Base-by-base conservation (phyloP, 495 filamentous ascomycete species). In the Apodospora peruviana region DNA sequence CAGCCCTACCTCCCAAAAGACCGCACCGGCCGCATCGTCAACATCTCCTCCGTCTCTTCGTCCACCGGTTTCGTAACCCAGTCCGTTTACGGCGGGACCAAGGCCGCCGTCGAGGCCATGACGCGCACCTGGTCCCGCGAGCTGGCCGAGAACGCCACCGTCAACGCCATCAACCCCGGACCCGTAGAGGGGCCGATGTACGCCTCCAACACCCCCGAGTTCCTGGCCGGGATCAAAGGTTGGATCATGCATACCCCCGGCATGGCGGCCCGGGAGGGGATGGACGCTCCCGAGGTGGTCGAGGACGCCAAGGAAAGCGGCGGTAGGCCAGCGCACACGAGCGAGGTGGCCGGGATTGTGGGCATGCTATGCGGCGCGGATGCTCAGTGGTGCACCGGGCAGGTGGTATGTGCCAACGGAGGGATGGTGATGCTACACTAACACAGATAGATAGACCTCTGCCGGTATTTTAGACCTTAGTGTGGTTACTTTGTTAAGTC, bases 91-190 rank as follows among this genome's bases (percentile, higher is more conserved):
- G 88, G 86, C 34, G 90, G 89, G 3, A 91, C 85, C 54, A 96
- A 96, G 66, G 90, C 86, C 0, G 90, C 91, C 0, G 57, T 95
- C 25, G 91, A 96, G 53, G 79, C 85, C n/a, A 93, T 95, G 90
- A 95, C 90, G 10, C 75, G 91, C 8, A 90, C 87, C 2, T 96
- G 90, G 91, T 73, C 83, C 0, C 76, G 87, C 17, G 91, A 96
- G 68, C 70, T 96, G 29, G 73, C 81, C 2, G 85, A 93, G 62
- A 71, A 81, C 7, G 78, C 76, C 0, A 96, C 90, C 0, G 89
- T 95, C 32, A 96, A 95, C 61, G 81, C 85, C 0, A 74, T 96
- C 32, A 96, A 95, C 68, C 91, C 90, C 0, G 90, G 91, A 0
- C 90, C 90, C 0, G 89, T 93, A 0, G 78, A 82, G 41, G 90